phyloP scores from a whole-genome alignment of 495 filamentous ascomycete species.

The Beverwykella pulmonaria region DNA sequence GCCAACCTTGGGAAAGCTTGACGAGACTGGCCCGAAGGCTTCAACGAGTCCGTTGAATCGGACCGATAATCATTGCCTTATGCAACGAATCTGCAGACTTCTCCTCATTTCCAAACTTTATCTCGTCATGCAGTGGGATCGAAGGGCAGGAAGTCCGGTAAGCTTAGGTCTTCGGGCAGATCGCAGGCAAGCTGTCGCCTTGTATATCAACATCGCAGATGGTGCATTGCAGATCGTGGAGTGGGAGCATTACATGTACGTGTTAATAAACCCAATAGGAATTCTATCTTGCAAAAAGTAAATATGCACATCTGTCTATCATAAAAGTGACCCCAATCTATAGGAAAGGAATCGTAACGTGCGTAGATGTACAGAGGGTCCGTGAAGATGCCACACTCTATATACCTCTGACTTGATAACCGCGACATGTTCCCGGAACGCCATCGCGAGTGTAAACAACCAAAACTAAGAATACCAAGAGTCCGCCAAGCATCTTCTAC shows the following conservation, averaged over 20 bases:
- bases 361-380: background rate
- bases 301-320: background rate
- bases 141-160: background rate
- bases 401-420: background rate
- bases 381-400: background rate
- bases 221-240: background rate
- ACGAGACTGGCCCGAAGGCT: background rate
- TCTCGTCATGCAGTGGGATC: background rate
- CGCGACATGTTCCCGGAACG: background rate
- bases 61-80: background rate
- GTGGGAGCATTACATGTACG: too few species aligned
- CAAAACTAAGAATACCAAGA: background rate
- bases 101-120: background rate
- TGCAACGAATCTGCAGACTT: background rate
- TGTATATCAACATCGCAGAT: background rate
- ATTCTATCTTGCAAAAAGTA: background rate
- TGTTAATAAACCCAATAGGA: too few species aligned
- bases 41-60: background rate
- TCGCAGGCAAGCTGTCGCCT: background rate
- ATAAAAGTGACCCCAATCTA: too few species aligned
- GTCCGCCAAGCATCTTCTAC: background rate
- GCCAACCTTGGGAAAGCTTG: constrained; percentile 3
- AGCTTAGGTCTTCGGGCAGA: background rate
- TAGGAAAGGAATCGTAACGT: constrained; percentile 9
- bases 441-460: background rate